These are phyloP conservation scores for Sarocladium strictum DNA, from an alignment of 2,329 filamentous ascomycete genomes.

Conservation along the genomic window DNA sequence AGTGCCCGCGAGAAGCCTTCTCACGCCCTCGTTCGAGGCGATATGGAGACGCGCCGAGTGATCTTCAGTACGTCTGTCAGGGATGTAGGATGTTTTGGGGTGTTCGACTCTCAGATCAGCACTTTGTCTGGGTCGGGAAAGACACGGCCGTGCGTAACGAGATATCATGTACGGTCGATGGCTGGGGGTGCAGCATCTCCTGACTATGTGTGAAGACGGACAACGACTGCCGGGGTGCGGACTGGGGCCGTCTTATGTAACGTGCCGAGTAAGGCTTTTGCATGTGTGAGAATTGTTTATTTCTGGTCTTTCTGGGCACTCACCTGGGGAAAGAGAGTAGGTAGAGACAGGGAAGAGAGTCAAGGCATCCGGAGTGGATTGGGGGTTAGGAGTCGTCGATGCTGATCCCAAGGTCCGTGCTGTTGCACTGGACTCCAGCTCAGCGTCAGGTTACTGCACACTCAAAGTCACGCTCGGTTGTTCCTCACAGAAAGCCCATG, in stretches of 20 bases:
- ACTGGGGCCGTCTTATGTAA: not conserved
- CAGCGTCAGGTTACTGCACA: not conserved
- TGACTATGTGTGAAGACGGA: not conserved
- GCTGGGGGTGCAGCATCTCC: not conserved
- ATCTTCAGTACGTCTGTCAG: not conserved
- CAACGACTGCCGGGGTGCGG: not conserved
- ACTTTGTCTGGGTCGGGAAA: not conserved
- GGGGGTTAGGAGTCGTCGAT: not conserved
- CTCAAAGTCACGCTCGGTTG: slow-evolving; percentile 8
- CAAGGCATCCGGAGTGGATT: not conserved
- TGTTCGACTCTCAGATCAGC: not conserved
- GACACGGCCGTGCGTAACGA: not conserved
- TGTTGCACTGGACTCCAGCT: slow-evolving; percentile 2
- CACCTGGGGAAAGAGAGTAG: not conserved
- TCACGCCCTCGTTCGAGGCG: not conserved
- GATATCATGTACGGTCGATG: not conserved
- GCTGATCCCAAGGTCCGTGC: slow-evolving; percentile 7
- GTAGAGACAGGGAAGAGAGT: not conserved
- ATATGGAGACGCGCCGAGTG: not conserved
- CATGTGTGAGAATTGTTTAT: not conserved
- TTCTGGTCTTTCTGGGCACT: not conserved
- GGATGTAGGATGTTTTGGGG: not conserved
- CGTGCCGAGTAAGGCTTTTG: not conserved
- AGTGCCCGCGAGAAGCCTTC: not conserved
- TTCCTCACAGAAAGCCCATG: not conserved